Evolutionary conservation across 257 asterid genomes (phyloP).

Genomic region (Petrea volubilis): DNA sequence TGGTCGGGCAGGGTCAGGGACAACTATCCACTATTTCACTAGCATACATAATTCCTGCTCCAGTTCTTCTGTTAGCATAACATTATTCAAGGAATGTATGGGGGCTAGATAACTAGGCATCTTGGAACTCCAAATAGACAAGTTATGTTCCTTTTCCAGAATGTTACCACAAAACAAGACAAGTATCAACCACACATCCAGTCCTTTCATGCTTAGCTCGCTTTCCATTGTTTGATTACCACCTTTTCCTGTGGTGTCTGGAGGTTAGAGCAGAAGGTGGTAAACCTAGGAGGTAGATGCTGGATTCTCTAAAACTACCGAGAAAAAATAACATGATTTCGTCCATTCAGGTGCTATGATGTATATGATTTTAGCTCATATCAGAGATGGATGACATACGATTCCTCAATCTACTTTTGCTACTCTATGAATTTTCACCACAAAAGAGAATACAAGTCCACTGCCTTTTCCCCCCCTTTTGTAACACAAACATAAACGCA

Average conservation of each 20-base stretch:
- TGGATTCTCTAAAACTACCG: background rate
- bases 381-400: background rate
- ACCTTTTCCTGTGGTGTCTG: background rate
- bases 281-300: background rate
- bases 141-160: background rate
- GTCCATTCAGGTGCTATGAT: background rate
- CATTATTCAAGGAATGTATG: background rate
- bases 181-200: background rate
- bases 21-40: background rate
- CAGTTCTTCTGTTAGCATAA: background rate
- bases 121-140: background rate
- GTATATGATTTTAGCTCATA: background rate
- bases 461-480: constrained; percentile 62
- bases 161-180: background rate
- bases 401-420: too few species aligned
- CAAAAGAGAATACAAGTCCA: constrained; percentile 2
- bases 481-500: constrained; percentile 23
- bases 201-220: background rate
- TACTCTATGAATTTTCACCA: too few species aligned
- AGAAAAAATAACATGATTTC: background rate
- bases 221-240: background rate
- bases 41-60: background rate
- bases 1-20: background rate
- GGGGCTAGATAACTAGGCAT: background rate
- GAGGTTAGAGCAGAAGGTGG: background rate